A percentile compares a stretch with the other conserved stretches of the same genome.
Evolutionary conservation across 2,329 filamentous ascomycete species (phyloP).

Genomic region (Akanthomyces lecanii): DNA sequence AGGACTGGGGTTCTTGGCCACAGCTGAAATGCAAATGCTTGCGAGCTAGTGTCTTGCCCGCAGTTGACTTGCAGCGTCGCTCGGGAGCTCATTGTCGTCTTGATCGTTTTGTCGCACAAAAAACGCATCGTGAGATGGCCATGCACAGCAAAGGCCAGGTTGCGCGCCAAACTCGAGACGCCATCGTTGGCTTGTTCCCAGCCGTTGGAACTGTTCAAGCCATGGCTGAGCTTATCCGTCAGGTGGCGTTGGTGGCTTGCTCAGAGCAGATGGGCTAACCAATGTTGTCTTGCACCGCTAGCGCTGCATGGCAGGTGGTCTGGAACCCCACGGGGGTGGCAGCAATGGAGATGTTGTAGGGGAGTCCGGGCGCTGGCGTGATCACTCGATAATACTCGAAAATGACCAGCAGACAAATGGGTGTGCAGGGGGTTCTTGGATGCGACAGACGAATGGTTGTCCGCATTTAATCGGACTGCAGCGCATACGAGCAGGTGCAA

Average conservation of each 20-base stretch:
- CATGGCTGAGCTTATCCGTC: slow-evolving; percentile 19
- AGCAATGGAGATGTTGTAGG: slow-evolving; percentile 2
- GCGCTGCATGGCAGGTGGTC: slow-evolving; percentile 7
- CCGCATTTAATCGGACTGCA: slow-evolving; percentile 7
- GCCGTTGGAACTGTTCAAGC: slow-evolving; percentile 14
- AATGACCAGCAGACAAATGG: slow-evolving; percentile 1
- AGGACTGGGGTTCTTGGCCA: neutral
- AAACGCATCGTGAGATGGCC: neutral
- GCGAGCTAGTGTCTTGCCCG: neutral
- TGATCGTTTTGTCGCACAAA: neutral
- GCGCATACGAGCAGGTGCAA: slow-evolving; percentile 1
- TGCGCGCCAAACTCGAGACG: slow-evolving; percentile 10
- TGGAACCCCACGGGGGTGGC: slow-evolving; percentile 15
- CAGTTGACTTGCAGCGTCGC: neutral
- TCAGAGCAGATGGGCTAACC: slow-evolving; percentile 5
- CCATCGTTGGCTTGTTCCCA: slow-evolving; percentile 13
- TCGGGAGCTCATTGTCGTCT: neutral
- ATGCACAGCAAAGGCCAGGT: neutral
- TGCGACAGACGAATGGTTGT: slow-evolving; percentile 1
- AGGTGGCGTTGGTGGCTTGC: slow-evolving; percentile 16
- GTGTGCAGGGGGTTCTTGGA: neutral
- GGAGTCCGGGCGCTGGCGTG: slow-evolving; percentile 9
- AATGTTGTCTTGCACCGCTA: slow-evolving; percentile 3
- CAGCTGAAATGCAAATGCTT: slow-evolving; percentile 5
- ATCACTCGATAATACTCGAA: neutral